Evolutionary conservation across 129 eudicot genomes (phyloP).

Genomic region (Flaveria sonorensis): DNA sequence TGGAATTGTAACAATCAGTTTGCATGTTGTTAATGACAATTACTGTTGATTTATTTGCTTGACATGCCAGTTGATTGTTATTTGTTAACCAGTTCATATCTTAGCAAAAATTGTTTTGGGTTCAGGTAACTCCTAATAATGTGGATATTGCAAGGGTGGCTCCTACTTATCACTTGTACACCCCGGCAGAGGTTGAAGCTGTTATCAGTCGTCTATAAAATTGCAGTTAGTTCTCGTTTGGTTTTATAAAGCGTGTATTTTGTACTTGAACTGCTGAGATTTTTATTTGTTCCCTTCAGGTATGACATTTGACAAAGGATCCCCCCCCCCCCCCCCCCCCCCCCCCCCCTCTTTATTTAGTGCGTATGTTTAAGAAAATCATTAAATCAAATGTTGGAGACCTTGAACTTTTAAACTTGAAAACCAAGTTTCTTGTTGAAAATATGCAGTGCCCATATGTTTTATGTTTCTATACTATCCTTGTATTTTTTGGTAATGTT

Average conservation of each 20-base stretch:
- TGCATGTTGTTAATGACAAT: neutral
- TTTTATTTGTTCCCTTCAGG: neutral
- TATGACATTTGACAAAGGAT: constrained; percentile 26
- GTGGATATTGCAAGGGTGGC: constrained; percentile 97
- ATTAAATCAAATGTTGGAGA: constrained; percentile 1
- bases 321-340: too few relatives aligned
- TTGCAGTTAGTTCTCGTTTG: constrained; percentile 6
- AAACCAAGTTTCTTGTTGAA: neutral
- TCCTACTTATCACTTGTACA: constrained; percentile 88
- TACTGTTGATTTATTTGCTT: neutral
- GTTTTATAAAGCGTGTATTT: constrained; percentile 10
- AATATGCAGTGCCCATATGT: neutral
- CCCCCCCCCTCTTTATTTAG: too few relatives aligned
- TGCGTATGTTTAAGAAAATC: neutral
- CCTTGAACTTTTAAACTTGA: neutral
- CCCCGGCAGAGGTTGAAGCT: constrained; percentile 93
- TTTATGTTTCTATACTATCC: too few relatives aligned
- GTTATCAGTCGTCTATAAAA: constrained; percentile 72
- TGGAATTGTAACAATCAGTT: neutral
- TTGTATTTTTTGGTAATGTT: too few relatives aligned
- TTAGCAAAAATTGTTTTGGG: neutral
- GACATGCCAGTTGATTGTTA: neutral
- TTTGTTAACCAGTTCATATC: neutral
- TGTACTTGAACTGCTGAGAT: constrained; percentile 27
- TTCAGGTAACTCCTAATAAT: constrained; percentile 90